These are phyloP conservation scores for Fraxinus cuspidata DNA, from an alignment of 257 asterid genomes.

Conservation along the genomic window DNA sequence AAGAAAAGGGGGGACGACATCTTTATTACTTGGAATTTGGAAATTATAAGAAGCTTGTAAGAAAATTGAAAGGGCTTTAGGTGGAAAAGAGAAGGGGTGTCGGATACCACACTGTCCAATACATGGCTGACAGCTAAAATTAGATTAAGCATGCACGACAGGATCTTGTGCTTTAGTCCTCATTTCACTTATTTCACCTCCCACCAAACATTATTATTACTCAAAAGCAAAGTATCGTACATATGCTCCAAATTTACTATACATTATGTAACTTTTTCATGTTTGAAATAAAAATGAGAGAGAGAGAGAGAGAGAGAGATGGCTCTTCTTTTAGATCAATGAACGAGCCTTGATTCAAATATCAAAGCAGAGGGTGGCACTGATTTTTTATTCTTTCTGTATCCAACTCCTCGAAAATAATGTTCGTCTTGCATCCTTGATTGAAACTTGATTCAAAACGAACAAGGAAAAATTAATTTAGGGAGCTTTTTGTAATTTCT, in stretches of 20 bases:
- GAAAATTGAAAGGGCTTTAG: conserved; percentile 1
- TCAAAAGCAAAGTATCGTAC: not conserved
- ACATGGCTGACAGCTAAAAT: conserved; percentile 44
- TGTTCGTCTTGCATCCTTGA: too few relatives aligned
- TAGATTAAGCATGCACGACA: conserved; percentile 47
- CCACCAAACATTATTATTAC: not conserved
- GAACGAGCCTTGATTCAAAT: too few relatives aligned
- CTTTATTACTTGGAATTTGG: not conserved
- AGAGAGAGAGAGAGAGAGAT: too few relatives aligned
- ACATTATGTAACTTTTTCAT: not conserved
- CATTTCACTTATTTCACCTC: not conserved
- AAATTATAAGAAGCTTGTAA: not conserved
- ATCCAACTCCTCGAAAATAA: too few relatives aligned
- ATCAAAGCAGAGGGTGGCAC: too few relatives aligned
- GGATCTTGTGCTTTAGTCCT: conserved; percentile 29
- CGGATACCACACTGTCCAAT: conserved; percentile 55
- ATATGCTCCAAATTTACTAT: not conserved
- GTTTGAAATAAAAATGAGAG: too few relatives aligned
- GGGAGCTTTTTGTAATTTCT: too few relatives aligned
- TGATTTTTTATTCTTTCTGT: too few relatives aligned
- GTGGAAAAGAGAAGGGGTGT: conserved; percentile 24
- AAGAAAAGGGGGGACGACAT: not conserved
- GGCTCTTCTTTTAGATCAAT: too few relatives aligned
- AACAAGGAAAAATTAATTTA: too few relatives aligned
- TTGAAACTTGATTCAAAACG: too few relatives aligned